Evolutionary conservation across 352 stramenopile genomes (phyloP).

Genomic region (Phytopythium kandeliae): DNA sequence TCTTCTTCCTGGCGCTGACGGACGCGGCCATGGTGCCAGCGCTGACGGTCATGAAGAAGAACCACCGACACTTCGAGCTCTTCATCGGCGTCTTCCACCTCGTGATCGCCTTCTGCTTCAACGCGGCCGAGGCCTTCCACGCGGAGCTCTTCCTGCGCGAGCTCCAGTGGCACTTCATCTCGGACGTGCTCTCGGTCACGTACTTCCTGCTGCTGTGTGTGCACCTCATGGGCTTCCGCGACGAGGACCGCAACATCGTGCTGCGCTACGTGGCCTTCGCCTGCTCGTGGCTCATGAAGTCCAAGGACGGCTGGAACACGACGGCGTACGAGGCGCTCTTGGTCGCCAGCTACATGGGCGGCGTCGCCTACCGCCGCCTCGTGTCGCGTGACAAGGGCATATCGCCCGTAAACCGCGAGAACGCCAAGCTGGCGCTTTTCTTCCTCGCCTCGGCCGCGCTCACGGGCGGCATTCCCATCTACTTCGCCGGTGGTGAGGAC

Average conservation of each 20-base stretch:
- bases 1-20: conserved; percentile 67
- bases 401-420: conserved; percentile 44
- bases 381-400: conserved; percentile 37
- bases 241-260: conserved; percentile 82
- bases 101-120: conserved; percentile 77
- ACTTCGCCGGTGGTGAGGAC: conserved; percentile 31
- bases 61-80: conserved; percentile 86
- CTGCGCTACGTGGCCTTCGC: conserved; percentile 83
- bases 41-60: conserved; percentile 72
- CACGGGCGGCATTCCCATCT: conserved; percentile 43
- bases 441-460: conserved; percentile 36
- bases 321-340: conserved; percentile 67
- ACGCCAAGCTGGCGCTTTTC: conserved; percentile 43
- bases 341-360: conserved; percentile 44
- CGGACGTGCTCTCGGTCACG: conserved; percentile 78
- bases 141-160: conserved; percentile 60
- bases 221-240: conserved; percentile 77
- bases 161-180: conserved; percentile 84
- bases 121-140: conserved; percentile 68
- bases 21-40: conserved; percentile 71
- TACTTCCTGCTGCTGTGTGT: conserved; percentile 85
- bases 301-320: conserved; percentile 77
- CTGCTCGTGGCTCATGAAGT: conserved; percentile 78
- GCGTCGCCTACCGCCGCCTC: conserved; percentile 49
- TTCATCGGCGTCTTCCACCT: conserved; percentile 86